A percentile compares a stretch with the other conserved stretches of the same genome.
phyloP scores from a whole-genome alignment of 2,329 filamentous ascomycete species.

The Oidium heveae region DNA sequence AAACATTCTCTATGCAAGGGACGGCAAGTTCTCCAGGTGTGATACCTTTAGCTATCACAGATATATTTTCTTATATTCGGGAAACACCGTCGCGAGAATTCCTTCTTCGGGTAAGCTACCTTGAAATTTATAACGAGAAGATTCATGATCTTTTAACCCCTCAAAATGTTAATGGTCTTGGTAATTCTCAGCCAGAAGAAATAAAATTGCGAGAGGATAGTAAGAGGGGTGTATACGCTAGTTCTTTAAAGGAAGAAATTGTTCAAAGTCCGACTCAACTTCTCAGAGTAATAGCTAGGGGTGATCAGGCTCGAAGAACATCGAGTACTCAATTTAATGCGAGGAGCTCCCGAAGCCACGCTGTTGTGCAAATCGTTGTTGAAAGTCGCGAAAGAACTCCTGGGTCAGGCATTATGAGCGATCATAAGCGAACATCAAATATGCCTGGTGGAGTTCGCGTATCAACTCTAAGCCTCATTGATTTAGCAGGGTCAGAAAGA shows the following conservation, averaged over 20 bases:
- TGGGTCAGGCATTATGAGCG: constrained; percentile 18
- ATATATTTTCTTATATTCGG: constrained; percentile 97
- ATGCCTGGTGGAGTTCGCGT: constrained; percentile 77
- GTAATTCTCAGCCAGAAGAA: constrained; percentile 47
- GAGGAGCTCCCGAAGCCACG: constrained; percentile 88
- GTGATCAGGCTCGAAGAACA: constrained; percentile 71
- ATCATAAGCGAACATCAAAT: constrained; percentile 43
- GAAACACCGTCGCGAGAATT: constrained; percentile 92
- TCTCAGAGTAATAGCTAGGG: constrained; percentile 76
- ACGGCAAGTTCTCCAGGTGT: constrained; percentile 88
- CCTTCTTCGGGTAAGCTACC: constrained; percentile 79
- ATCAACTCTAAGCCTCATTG: constrained; percentile 83
- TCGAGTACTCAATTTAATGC: constrained; percentile 94
- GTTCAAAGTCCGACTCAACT: constrained; percentile 94
- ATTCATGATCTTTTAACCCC: constrained; percentile 81
- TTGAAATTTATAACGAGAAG: constrained; percentile 97
- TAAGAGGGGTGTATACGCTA: constrained; percentile 90
- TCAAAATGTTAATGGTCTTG: constrained; percentile 25
- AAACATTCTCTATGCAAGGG: constrained; percentile 98
- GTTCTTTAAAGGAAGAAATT: constrained; percentile 89
- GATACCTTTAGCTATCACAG: constrained; percentile 88
- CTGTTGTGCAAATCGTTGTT: constrained; percentile 94
- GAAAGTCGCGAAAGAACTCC: constrained; percentile 77
- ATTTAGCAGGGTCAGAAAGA: constrained; percentile 86
- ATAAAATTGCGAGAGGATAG: constrained; percentile 94